Evolutionary conservation across 768 basidiomycete genomes (phyloP), one percentile per base, ranked within the genome.

Genomic region (Russula emetica): DNA sequence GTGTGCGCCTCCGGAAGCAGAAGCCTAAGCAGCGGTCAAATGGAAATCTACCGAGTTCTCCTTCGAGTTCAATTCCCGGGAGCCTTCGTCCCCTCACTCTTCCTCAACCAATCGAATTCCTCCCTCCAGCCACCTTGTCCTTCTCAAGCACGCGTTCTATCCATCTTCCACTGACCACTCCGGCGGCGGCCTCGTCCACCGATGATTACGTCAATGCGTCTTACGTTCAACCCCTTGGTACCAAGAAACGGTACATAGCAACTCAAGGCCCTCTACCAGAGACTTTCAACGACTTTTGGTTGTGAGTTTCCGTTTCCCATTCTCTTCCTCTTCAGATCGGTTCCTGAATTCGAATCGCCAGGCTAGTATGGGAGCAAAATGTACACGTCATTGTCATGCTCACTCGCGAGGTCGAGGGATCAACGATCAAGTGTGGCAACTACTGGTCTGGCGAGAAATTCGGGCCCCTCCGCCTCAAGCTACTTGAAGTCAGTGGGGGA

Each of bases 131-230:
- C 26, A 54, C 51, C 5, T 45, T 53, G 10, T 60, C 68, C 16
- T 18, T 58, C n/a, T 32, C 58, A 49, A 53, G 32, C 20, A 16
- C 58, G 22, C 55, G 66, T 34, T 42, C 49, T 24, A 45, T 68
- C 5, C 63, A 64, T 5, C 56, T 65, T 7, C 66, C 67, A 24
- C 3, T 66, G 47, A 58, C 8, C n/a, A 68, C 68, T 32, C 68
- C 67, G 22, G 60, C 67, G 22, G 60, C 22, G 3, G 44, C 20
- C 11, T 36, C 55, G 26, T 54, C 59, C 36, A 83, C 82, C 47
- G 88, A 88, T 67, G 95, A 98, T 73, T 98, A 98, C 73, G 87
- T 98, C 74, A 98, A 98, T 72, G 96, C 96, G 11, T 96, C 93
- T 32, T 90, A 88, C 70, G 87, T 98, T 40, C 92, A 92, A 73